phyloP scores from a whole-genome alignment of 2,329 filamentous ascomycete genomes.

The Xylaria polymorpha region DNA sequence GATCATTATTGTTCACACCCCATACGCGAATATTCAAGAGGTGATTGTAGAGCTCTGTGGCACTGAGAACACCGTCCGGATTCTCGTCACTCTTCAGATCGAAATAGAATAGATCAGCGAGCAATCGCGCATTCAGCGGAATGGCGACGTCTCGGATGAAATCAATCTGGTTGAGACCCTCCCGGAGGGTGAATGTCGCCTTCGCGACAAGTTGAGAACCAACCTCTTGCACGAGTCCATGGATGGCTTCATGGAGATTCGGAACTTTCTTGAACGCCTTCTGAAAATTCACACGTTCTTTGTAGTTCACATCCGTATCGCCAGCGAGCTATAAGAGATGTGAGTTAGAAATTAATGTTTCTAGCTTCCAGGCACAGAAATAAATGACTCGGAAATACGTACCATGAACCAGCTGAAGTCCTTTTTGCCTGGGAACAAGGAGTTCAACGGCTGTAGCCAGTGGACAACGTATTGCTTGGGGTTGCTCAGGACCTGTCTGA shows the following conservation, averaged over 20 bases:
- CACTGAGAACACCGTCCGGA: conserved; percentile 60
- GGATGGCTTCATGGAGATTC: conserved; percentile 48
- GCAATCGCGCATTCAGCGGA: conserved; percentile 65
- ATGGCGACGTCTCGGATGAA: conserved; percentile 67
- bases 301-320: conserved; percentile 49
- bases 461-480: conserved; percentile 51
- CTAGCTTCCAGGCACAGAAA: not conserved
- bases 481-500: conserved; percentile 51
- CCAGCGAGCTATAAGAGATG: conserved; percentile 46
- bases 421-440: conserved; percentile 53
- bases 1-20: conserved; percentile 61
- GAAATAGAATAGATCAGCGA: conserved; percentile 68
- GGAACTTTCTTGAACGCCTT: conserved; percentile 53
- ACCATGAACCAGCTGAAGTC: conserved; percentile 55
- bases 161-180: conserved; percentile 56
- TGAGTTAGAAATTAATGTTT: conserved; percentile 8
- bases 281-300: conserved; percentile 48
- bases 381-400: not conserved
- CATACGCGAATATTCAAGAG: conserved; percentile 59
- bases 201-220: conserved; percentile 56
- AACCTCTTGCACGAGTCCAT: conserved; percentile 50
- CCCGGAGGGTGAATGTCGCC: conserved; percentile 52
- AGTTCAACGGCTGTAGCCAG: conserved; percentile 51
- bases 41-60: conserved; percentile 56
- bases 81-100: conserved; percentile 67